Percentiles rank a stretch among this genome's conserved stretches.
Evolutionary conservation across 1,284 basidiomycete genomes (phyloP).

Genomic region (Ganoderma lucidum): DNA sequence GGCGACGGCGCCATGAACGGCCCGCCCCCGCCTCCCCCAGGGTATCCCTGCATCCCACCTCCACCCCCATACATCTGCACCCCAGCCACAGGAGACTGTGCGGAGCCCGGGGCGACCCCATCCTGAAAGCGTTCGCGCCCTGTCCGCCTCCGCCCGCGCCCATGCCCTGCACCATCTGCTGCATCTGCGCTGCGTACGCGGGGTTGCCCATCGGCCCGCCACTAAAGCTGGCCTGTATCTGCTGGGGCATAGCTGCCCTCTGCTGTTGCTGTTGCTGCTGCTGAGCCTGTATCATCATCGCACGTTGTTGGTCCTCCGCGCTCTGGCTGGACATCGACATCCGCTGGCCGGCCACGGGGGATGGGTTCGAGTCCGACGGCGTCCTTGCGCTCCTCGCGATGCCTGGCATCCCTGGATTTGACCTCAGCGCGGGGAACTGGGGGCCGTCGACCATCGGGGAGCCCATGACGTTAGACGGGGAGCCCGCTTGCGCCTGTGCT

Average conservation of each 20-base stretch:
- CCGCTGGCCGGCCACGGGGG: conserved; percentile 63
- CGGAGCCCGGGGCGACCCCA: conserved; percentile 48
- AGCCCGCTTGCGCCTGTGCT: conserved; percentile 10
- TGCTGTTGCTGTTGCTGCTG: conserved; percentile 29
- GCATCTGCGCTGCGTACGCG: conserved; percentile 15
- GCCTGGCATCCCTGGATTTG: conserved; percentile 68
- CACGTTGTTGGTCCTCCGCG: conserved; percentile 61
- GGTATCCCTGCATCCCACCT: conserved; percentile 29
- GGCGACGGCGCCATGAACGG: conserved; percentile 40
- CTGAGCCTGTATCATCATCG: conserved; percentile 50
- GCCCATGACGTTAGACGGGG: conserved; percentile 36
- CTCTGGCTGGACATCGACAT: conserved; percentile 41
- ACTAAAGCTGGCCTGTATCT: conserved; percentile 30
- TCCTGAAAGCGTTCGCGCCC: conserved; percentile 34
- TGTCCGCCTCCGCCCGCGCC: background rate
- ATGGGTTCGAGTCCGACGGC: conserved; percentile 66
- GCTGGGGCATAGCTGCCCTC: conserved; percentile 21
- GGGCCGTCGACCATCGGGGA: conserved; percentile 42
- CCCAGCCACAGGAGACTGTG: conserved; percentile 32
- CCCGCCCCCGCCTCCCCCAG: conserved; percentile 28
- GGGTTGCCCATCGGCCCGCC: conserved; percentile 22
- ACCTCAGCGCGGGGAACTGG: conserved; percentile 48
- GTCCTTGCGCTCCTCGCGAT: conserved; percentile 76
- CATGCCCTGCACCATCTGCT: conserved; percentile 12
- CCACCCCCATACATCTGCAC: conserved; percentile 33